Percentiles rank a stretch among this genome's conserved stretches.
These are phyloP conservation scores for Trichophaea hybrida DNA, from an alignment of 2,329 filamentous ascomycete genomes.

Conservation along the genomic window DNA sequence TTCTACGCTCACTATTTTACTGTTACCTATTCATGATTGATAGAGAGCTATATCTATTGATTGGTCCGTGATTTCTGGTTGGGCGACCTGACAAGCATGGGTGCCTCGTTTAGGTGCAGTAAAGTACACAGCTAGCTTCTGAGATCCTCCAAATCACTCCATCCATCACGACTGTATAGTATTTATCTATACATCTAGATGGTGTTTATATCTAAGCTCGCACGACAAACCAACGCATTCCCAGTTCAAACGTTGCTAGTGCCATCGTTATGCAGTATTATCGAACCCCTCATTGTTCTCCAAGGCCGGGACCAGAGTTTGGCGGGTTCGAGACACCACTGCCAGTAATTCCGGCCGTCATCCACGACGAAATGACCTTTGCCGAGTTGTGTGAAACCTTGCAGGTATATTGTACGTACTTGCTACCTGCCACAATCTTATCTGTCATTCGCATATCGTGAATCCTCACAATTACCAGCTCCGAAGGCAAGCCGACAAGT, in stretches of 20 bases:
- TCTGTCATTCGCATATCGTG: too few species aligned
- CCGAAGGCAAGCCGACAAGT: background rate
- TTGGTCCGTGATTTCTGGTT: too few species aligned
- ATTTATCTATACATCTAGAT: too few species aligned
- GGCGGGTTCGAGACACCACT: background rate
- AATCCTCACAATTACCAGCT: background rate
- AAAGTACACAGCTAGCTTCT: too few species aligned
- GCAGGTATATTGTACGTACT: slow-evolving; percentile 18
- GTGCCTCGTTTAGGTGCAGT: too few species aligned
- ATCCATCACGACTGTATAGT: too few species aligned
- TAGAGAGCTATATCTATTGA: too few species aligned
- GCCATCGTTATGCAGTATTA: background rate
- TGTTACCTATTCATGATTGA: too few species aligned
- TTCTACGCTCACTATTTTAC: too few species aligned
- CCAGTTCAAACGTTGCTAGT: background rate
- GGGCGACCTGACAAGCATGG: too few species aligned
- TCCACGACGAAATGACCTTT: slow-evolving; percentile 21
- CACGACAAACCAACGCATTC: background rate
- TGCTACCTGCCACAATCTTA: background rate
- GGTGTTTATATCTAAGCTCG: too few species aligned
- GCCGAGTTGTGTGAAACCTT: slow-evolving; percentile 19
- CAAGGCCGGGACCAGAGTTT: background rate
- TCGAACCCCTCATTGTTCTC: background rate
- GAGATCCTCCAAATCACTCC: too few species aligned
- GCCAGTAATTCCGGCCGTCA: slow-evolving; percentile 14